phyloP scores from a whole-genome alignment of 192 early-diverging fungal genomes.

The Obelidium mucronatum region DNA sequence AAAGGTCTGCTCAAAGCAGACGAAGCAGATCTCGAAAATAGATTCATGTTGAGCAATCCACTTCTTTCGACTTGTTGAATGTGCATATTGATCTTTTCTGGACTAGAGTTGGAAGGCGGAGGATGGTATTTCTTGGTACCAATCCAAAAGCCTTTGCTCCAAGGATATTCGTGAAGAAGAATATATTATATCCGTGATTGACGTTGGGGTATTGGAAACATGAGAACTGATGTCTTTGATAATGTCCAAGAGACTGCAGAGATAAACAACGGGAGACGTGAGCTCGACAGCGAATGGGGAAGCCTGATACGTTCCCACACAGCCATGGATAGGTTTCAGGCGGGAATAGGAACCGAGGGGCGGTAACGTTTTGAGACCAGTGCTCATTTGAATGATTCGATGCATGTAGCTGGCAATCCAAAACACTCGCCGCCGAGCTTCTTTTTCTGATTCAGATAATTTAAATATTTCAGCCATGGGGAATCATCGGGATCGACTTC shows the following conservation, averaged over 20 bases:
- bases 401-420: not conserved
- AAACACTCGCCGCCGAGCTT: not conserved
- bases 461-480: not conserved
- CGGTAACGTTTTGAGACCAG: not conserved
- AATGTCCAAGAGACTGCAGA: not conserved
- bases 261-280: not conserved
- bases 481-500: not conserved
- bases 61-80: not conserved
- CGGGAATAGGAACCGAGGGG: not conserved
- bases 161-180: no score
- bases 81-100: no score
- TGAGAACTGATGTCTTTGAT: not conserved
- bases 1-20: not conserved
- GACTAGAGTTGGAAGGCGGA: no score
- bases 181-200: no score
- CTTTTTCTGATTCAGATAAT: not conserved
- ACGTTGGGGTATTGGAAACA: not conserved
- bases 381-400: not conserved
- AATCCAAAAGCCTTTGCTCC: no score
- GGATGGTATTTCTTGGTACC: no score
- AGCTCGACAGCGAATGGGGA: not conserved
- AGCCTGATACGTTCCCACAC: not conserved
- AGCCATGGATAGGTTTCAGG: not conserved
- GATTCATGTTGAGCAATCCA: not conserved
- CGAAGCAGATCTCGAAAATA: not conserved